These are phyloP conservation scores for Globisporangium nagaii DNA, from an alignment of 352 stramenopile species.

Conservation along the genomic window DNA sequence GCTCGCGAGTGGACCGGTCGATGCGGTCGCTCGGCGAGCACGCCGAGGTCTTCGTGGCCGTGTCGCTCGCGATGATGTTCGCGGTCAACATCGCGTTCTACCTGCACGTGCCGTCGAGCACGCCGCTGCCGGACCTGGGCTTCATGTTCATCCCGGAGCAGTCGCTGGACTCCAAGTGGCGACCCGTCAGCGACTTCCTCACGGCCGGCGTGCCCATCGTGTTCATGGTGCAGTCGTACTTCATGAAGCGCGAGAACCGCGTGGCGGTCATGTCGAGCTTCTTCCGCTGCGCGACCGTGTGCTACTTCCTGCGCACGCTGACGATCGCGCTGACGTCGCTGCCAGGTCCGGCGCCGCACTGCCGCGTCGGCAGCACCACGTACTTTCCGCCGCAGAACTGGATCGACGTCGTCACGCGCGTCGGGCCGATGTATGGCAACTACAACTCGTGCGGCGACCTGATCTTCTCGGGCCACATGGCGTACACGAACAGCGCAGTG, in stretches of 20 bases:
- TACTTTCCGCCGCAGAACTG: conserved; percentile 59
- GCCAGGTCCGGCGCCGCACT: conserved; percentile 65
- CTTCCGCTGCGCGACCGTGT: conserved; percentile 64
- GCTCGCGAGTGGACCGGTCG: conserved; percentile 29
- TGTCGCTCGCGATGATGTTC: conserved; percentile 62
- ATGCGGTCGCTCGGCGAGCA: conserved; percentile 44
- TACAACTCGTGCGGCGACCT: conserved; percentile 76
- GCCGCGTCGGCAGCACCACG: conserved; percentile 32
- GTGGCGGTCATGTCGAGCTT: conserved; percentile 48
- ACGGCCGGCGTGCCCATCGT: conserved; percentile 52
- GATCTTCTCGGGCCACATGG: conserved; percentile 75
- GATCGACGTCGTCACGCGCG: conserved; percentile 69
- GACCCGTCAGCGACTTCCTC: conserved; percentile 60
- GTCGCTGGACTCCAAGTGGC: conserved; percentile 44
- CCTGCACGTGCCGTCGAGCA: conserved; percentile 50
- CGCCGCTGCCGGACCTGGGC: conserved; percentile 58
- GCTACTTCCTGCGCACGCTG: conserved; percentile 65
- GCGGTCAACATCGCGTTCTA: conserved; percentile 71
- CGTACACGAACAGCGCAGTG: conserved; percentile 63
- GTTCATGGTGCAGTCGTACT: conserved; percentile 47
- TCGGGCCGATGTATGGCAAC: conserved; percentile 68
- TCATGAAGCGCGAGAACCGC: conserved; percentile 46
- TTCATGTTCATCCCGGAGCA: conserved; percentile 75
- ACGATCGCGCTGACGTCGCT: conserved; percentile 66
- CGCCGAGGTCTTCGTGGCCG: conserved; percentile 62